Percentiles rank a stretch among this genome's conserved stretches.
Evolutionary conservation across 495 filamentous ascomycete species (phyloP).

Genomic region (Podospora pseudocomata): DNA sequence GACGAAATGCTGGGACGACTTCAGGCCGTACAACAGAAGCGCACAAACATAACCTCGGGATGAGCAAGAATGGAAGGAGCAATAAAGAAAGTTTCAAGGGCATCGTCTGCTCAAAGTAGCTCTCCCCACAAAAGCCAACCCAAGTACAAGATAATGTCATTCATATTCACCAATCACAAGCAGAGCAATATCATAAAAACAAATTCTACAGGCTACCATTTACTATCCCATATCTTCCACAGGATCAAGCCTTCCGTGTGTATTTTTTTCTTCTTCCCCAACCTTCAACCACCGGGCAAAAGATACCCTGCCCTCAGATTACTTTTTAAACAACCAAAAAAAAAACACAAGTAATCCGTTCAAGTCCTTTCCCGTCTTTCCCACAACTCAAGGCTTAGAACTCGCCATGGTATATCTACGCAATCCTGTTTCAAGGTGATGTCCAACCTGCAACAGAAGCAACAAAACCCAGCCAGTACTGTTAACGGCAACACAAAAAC

Average conservation of each 20-base stretch:
- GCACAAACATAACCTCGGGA: no score
- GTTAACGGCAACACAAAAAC: conserved; percentile 5
- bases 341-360: not conserved
- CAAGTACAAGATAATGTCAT: no score
- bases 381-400: not conserved
- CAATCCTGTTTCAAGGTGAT: not conserved
- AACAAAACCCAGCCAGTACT: not conserved
- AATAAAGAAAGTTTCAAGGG: no score
- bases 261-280: not conserved
- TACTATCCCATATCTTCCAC: not conserved
- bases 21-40: no score
- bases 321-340: not conserved
- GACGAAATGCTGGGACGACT: no score
- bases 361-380: not conserved
- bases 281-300: not conserved
- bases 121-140: no score
- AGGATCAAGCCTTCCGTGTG: not conserved
- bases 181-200: not conserved
- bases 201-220: not conserved
- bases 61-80: no score
- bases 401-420: not conserved
- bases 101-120: no score
- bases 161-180: no score
- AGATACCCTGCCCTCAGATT: not conserved
- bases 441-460: conserved; percentile 1